Evolutionary conservation across 1,284 basidiomycete species (phyloP).

Genomic region (Malassezia globosa): DNA sequence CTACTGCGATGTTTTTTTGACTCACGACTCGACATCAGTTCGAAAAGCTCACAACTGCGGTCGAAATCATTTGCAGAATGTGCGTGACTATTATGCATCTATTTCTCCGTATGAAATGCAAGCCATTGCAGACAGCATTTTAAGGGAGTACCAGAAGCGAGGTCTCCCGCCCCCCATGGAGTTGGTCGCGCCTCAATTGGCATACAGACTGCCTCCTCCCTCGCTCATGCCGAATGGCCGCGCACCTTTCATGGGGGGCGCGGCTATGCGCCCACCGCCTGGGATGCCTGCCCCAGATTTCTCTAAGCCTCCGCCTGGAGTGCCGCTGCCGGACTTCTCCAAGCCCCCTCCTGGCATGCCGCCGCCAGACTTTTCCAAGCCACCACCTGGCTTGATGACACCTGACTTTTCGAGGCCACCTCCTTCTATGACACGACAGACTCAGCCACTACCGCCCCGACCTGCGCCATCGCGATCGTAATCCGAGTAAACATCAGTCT

Average conservation of each 20-base stretch:
- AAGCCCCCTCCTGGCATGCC: conserved; percentile 8
- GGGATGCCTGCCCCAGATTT: conserved; percentile 4
- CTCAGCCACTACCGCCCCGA: neutral
- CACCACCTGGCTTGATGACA: conserved; percentile 5
- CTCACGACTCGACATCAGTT: conserved; percentile 54
- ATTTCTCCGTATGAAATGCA: conserved; percentile 93
- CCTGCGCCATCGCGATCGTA: neutral
- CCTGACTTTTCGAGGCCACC: conserved; percentile 6
- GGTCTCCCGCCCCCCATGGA: conserved; percentile 29
- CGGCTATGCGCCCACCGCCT: conserved; percentile 4
- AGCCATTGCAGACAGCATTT: conserved; percentile 89
- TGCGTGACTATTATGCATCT: conserved; percentile 90
- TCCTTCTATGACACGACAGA: neutral
- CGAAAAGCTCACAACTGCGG: conserved; percentile 96
- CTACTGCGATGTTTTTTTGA: conserved; percentile 45
- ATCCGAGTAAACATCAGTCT: too few relatives aligned
- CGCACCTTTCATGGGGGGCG: neutral
- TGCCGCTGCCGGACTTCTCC: conserved; percentile 9
- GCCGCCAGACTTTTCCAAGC: conserved; percentile 2
- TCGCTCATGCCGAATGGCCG: conserved; percentile 9
- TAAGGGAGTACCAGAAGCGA: conserved; percentile 64
- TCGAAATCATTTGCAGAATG: conserved; percentile 88
- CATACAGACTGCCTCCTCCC: conserved; percentile 6
- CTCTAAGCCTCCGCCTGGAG: neutral
- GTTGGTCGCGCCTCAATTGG: conserved; percentile 16